Evolutionary conservation across 352 stramenopile genomes (phyloP), one percentile per base, ranked within the genome.

Genomic region (Globisporangium radiosum): DNA sequence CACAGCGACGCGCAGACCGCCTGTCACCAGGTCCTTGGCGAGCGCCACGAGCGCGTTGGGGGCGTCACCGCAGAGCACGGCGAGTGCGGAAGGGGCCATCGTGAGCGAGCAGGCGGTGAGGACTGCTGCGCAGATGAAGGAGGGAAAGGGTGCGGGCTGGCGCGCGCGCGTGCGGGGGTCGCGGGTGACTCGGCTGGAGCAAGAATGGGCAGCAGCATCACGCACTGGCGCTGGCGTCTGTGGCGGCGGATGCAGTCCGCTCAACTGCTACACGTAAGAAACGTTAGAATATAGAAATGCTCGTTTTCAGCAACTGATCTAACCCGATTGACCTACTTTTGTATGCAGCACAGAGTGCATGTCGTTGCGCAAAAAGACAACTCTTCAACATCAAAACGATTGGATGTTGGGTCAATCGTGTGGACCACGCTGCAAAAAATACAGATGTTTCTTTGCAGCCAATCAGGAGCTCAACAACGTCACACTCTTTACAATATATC

Each of bases 51-150:
- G 76, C 52, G 59, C 57, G 3, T 69, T 75, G 13, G 60, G 40
- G 60, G 62, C 64, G 62, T 79, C 74, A 47, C 79, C 75, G 60
- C 76, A 87, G 60, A 92, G 76, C 77, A 92, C 79, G 54, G 79
- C 81, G 65, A 92, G 72, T 55, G 76, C 72, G 60, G 75, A 69
- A 47, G 67, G 64, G 37, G 57, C 65, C 70, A 78, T 78, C 53
- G 56, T 39, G 51, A 47, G 45, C 45, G 17, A 49, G 44, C 3
- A 25, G 45, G 45, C 11, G 45, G 13, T 7, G 15, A 25, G 9
- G 45, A 14, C 11, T 19, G 13, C 44, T 49, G 56, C 54, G 49
- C 8, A n/a, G 37, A 38, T 38, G 13, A 10, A 40, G 36, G 49
- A 39, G 49, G 9, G 37, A 47, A 5, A 40, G 45, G 52, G 4